Evolutionary conservation across 441 rosid genomes (phyloP).

Genomic region (Pelargonium cotyledonis): DNA sequence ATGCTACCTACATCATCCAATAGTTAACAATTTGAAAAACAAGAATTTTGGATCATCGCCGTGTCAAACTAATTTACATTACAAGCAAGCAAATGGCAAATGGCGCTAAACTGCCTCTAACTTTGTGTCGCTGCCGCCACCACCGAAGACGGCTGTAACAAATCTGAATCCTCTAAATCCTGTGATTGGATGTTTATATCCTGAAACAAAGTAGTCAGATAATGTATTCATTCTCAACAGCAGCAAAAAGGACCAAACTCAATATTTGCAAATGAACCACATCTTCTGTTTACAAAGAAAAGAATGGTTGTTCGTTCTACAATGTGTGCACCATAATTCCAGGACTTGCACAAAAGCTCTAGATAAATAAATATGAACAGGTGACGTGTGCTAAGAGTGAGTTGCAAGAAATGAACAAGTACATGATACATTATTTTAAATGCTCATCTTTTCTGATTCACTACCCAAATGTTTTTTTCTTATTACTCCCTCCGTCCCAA

Average conservation of each 20-base stretch:
- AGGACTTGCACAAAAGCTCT: too few species aligned
- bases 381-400: too few species aligned
- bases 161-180: not conserved
- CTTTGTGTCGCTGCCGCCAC: not conserved
- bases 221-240: not conserved
- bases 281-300: too few species aligned
- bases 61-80: not conserved
- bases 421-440: too few species aligned
- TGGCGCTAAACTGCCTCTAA: not conserved
- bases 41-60: not conserved
- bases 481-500: too few species aligned
- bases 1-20: not conserved
- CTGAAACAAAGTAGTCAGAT: not conserved
- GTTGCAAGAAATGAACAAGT: too few species aligned
- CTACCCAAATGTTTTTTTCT: too few species aligned
- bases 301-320: too few species aligned
- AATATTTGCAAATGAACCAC: too few species aligned
- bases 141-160: not conserved
- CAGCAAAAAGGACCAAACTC: not conserved
- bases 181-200: conserved; percentile 1
- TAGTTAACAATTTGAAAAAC: not conserved
- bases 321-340: too few species aligned
- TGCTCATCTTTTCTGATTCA: too few species aligned
- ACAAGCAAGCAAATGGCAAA: not conserved
- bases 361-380: too few species aligned